Evolutionary conservation across 2,329 filamentous ascomycete species (phyloP), one percentile per base, ranked within the genome.

Genomic region (Cercospora nicotianae): DNA sequence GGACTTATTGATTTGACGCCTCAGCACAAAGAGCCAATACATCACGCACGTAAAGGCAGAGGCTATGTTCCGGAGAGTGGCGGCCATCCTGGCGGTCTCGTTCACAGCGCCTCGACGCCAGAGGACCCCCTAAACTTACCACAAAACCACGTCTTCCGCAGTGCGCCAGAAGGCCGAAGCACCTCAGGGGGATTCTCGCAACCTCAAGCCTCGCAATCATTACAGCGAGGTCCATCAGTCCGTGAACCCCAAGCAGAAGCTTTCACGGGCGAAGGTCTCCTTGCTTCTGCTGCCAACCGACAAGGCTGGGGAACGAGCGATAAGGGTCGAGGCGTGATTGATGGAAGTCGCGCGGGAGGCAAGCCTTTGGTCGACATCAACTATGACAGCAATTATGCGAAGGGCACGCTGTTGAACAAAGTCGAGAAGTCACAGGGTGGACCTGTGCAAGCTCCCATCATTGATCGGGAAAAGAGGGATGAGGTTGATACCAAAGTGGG

Each of bases 381-480:
- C 23, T 80, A 80, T 31, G 76, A 79, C 60, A 78, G 78, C 45
- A 73, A 77, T 69, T 85, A 84, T 71, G 81, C 79, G 9, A 75
- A 80, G 36, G 83, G 80, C 26, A 86, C 83, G 72, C 78, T 86
- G 63, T 79, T 85, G 13, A 81, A 83, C 60, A 77, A 79, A 65
- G 73, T 79, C 18, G 78, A 81, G 18, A 74, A 75, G 66, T 70
- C 73, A 63, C 74, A 75, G 60, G 69, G 73, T n/a, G 73, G 68
- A 2, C 64, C 75, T n/a, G 75, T 72, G 58, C 62, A 36, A 33
- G 23, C 33, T 23, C 79, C 77, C 12, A 72, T 80, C 12, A 78
- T 82, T 63, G 81, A 81, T 36, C 71, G 73, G 80, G 65, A 75
- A 75, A 74, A 67, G 77, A 72, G 63, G 61, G 20, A 67, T 65